These are phyloP conservation scores for Piper longum DNA, from an alignment of 164 flowering plant species.

Conservation along the genomic window DNA sequence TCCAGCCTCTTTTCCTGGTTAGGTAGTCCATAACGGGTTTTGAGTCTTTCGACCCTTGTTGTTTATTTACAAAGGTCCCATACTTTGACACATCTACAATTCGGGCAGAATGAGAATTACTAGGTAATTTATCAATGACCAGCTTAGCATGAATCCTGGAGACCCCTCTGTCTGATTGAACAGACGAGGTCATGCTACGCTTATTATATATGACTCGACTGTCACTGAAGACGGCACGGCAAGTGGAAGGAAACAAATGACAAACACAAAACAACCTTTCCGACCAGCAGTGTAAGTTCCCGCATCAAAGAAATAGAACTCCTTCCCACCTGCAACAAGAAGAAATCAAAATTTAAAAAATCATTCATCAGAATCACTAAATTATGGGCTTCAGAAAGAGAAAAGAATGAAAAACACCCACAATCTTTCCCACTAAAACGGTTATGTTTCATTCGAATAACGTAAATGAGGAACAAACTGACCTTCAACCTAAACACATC, in stretches of 20 bases:
- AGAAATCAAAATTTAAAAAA: neutral
- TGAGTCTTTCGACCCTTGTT: slow-evolving; percentile 9
- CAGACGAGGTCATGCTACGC: neutral
- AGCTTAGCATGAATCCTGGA: slow-evolving; percentile 82
- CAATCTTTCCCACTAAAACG: too few species aligned
- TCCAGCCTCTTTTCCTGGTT: slow-evolving; percentile 40
- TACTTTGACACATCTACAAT: slow-evolving; percentile 72
- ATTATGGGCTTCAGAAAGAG: neutral
- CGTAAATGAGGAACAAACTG: too few species aligned
- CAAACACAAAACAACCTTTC: slow-evolving; percentile 35
- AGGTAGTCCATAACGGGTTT: slow-evolving; percentile 41
- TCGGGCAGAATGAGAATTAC: slow-evolving; percentile 25
- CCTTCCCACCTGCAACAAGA: slow-evolving; percentile 48
- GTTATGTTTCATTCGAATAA: too few species aligned
- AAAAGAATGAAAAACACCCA: neutral
- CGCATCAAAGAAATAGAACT: slow-evolving; percentile 40
- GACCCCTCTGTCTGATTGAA: slow-evolving; percentile 67
- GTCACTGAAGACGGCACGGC: neutral
- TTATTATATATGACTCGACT: neutral
- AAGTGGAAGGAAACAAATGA: neutral
- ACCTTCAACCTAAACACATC: too few species aligned
- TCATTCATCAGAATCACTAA: neutral
- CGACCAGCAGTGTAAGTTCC: slow-evolving; percentile 76
- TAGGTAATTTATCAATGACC: slow-evolving; percentile 40
- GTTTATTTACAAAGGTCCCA: slow-evolving; percentile 57